Evolutionary conservation across 2,329 filamentous ascomycete species (phyloP).

Genomic region (Exophiala xenobiotica): DNA sequence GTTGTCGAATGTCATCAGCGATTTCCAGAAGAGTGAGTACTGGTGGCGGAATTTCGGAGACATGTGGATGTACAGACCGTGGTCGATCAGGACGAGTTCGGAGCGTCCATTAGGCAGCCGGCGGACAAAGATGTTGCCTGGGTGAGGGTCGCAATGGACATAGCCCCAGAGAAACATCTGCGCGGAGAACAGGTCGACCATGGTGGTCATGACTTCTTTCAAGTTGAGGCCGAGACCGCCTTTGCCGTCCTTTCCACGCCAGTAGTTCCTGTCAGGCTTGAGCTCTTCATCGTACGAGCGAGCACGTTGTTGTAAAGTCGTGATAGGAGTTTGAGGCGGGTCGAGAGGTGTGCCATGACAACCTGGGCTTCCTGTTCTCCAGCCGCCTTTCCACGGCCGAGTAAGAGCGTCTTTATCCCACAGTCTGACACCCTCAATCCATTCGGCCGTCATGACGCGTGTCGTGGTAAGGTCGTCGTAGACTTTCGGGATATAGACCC

Average conservation of each 20-base stretch:
- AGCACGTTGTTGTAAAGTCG: constrained; percentile 44
- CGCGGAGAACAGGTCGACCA: constrained; percentile 93
- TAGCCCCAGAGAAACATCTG: constrained; percentile 98
- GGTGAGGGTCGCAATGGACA: constrained; percentile 95
- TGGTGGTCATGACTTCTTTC: constrained; percentile 90
- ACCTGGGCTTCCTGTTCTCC: constrained; percentile 74
- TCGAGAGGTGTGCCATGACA: constrained; percentile 66
- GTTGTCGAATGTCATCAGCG: constrained; percentile 91
- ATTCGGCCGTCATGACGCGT: constrained; percentile 89
- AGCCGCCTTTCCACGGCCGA: constrained; percentile 73
- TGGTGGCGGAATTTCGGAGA: constrained; percentile 76
- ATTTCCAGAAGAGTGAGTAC: constrained; percentile 90
- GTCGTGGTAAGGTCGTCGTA: constrained; percentile 79
- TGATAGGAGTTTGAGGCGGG: constrained; percentile 38
- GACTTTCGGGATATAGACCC: constrained; percentile 85
- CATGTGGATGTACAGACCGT: constrained; percentile 95
- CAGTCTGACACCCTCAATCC: constrained; percentile 91
- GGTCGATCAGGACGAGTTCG: constrained; percentile 93
- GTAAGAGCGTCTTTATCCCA: constrained; percentile 88
- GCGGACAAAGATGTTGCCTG: constrained; percentile 94
- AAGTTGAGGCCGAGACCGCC: constrained; percentile 82
- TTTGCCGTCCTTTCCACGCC: constrained; percentile 69
- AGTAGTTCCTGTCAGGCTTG: constrained; percentile 77
- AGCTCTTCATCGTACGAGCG: constrained; percentile 57
- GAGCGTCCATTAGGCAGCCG: constrained; percentile 76